phyloP scores from a whole-genome alignment of 352 stramenopile species.

The Pythium phragmitis region DNA sequence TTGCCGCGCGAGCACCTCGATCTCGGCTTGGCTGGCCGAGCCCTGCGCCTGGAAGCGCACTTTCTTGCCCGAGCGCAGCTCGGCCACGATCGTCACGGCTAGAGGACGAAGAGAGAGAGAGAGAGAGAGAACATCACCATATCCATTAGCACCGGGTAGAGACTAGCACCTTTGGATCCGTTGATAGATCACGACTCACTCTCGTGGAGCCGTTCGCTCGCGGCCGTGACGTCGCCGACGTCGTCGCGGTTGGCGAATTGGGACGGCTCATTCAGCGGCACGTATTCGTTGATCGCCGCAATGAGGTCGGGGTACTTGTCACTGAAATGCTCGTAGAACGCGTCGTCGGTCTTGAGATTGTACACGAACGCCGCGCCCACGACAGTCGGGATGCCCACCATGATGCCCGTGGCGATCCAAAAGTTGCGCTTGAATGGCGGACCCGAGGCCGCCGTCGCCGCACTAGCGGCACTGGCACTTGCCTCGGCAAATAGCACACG shows the following conservation, averaged over 20 bases:
- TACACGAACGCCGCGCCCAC: slow-evolving; percentile 75
- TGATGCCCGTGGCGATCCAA: slow-evolving; percentile 71
- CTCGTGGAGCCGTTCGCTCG: slow-evolving; percentile 59
- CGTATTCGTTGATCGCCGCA: slow-evolving; percentile 58
- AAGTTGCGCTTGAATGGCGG: slow-evolving; percentile 75
- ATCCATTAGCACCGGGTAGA: background rate
- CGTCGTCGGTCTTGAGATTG: slow-evolving; percentile 79
- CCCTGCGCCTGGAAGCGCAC: slow-evolving; percentile 60
- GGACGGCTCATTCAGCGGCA: slow-evolving; percentile 53
- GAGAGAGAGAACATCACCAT: background rate
- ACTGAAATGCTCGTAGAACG: slow-evolving; percentile 85
- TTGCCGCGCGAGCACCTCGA: slow-evolving; percentile 54
- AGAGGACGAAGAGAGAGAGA: too few relatives aligned
- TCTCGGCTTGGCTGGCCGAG: slow-evolving; percentile 57
- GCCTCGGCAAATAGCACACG: background rate
- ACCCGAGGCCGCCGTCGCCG: too few relatives aligned
- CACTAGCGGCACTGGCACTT: background rate
- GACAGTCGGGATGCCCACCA: slow-evolving; percentile 69
- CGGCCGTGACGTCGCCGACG: slow-evolving; percentile 57
- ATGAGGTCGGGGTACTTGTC: slow-evolving; percentile 81
- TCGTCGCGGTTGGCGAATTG: slow-evolving; percentile 60
- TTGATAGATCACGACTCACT: slow-evolving; percentile 37
- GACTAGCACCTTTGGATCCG: background rate
- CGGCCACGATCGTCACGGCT: slow-evolving; percentile 61
- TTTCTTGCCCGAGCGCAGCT: slow-evolving; percentile 52